Evolutionary conservation across 495 filamentous ascomycete genomes (phyloP), one percentile per base, ranked within the genome.

Genomic region (Friedmanniomyces endolithicus): DNA sequence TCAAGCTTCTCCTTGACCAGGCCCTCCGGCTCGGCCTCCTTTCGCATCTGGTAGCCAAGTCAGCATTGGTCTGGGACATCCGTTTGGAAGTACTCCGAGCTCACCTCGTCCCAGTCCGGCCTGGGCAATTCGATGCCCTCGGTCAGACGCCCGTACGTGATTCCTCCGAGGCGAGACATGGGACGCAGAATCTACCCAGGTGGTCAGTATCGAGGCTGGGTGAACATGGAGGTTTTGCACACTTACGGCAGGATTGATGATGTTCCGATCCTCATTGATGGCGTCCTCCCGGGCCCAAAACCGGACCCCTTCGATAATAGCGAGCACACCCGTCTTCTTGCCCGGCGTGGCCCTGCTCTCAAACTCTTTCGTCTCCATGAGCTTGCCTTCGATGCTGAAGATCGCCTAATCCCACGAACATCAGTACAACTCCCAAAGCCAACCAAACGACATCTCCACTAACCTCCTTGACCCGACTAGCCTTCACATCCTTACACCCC

Each of bases 241-340:
- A 62, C 60, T 19, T 55, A 70, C 67, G 45, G 74, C 75, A 14
- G 86, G 73, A 69, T 92, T 82, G 33, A 97, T 72, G 24, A 83
- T 53, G 55, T 79, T 86, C 63, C 73, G 77, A 16, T 86, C 82
- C 64, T 86, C 78, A 60, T 94, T 84, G 7, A 96, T 71, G 11
- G 87, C 88, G 72, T 95, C 90, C 65, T 95, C 88, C 45, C 90
- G 70, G 11, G 81, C 88, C 86, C 88, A 94, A 63, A 98, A 96
- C 24, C 81, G 72, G 37, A 84, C 79, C 0, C 90, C 90, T 72
- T 98, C 89, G 9, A 96, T 73, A 47, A 94, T 78, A 14, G 78
- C 85, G 63, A 95, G 25, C 9, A 81, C 83, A 0, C 84, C 78
- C 0, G 81, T 81, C 71, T 80, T 85, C 71, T 81, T 84, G 2